Evolutionary conservation across 2,329 filamentous ascomycete species (phyloP).

Genomic region (Diaporthe velutina): DNA sequence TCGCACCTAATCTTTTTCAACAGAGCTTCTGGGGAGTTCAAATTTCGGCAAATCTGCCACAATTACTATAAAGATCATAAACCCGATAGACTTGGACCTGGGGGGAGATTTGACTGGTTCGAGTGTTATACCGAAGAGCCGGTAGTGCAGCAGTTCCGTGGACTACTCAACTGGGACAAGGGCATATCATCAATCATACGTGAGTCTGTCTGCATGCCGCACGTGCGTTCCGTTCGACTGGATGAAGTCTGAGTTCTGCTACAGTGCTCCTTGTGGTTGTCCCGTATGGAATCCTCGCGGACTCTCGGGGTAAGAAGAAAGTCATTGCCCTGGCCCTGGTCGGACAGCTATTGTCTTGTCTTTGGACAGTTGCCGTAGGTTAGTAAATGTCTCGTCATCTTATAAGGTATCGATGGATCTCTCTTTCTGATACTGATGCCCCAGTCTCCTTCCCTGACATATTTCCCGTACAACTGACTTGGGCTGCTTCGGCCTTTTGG

Average conservation of each 20-base stretch:
- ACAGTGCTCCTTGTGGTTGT: not conserved
- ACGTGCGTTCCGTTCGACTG: no score
- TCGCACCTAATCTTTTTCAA: not conserved
- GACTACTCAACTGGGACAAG: not conserved
- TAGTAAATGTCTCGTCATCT: not conserved
- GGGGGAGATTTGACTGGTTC: no score
- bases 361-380: slow-evolving; percentile 9
- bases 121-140: not conserved
- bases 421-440: not conserved
- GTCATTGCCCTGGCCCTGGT: not conserved
- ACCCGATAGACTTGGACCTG: not conserved
- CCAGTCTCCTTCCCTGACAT: not conserved
- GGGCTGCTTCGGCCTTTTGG: not conserved
- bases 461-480: not conserved
- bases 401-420: no score
- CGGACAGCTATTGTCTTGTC: not conserved
- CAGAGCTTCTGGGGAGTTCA: not conserved
- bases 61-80: not conserved
- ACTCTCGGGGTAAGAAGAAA: not conserved
- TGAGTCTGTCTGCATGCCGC: not conserved
- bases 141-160: not conserved
- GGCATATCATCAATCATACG: not conserved
- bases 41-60: not conserved
- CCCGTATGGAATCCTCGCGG: not conserved
- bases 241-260: not conserved